These are phyloP conservation scores for Talaromyces atroroseus DNA, from an alignment of 2,329 filamentous ascomycete species.

Conservation along the genomic window DNA sequence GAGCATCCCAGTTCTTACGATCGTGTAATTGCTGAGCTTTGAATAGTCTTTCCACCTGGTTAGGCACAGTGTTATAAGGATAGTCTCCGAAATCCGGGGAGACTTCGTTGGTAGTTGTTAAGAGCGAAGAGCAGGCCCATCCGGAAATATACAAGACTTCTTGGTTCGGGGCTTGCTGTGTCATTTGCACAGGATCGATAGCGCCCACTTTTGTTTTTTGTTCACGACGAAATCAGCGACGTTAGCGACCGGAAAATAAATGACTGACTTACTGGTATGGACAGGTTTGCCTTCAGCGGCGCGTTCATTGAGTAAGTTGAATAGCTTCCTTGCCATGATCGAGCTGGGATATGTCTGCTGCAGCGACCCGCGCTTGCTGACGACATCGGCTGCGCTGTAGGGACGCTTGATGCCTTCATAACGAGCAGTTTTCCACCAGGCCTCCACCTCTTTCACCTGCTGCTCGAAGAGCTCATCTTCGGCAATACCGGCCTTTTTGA, in stretches of 20 bases:
- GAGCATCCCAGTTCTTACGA: conserved; percentile 84
- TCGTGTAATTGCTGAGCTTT: conserved; percentile 98
- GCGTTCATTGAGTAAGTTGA: conserved; percentile 76
- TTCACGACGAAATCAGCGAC: not conserved
- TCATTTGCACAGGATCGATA: conserved; percentile 99
- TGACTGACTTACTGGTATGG: conserved; percentile 68
- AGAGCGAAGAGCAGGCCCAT: conserved; percentile 91
- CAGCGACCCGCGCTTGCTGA: conserved; percentile 84
- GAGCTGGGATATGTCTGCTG: conserved; percentile 87
- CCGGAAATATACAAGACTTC: conserved; percentile 94
- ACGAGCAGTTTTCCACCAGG: conserved; percentile 84
- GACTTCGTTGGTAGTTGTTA: conserved; percentile 94
- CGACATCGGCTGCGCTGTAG: conserved; percentile 84
- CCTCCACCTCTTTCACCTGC: conserved; percentile 76
- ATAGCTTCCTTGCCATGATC: conserved; percentile 90
- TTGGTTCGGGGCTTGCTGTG: conserved; percentile 91
- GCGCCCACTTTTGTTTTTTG: conserved; percentile 67
- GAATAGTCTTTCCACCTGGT: conserved; percentile 91
- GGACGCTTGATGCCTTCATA: conserved; percentile 87
- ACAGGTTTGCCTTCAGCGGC: conserved; percentile 76
- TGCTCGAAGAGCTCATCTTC: conserved; percentile 83
- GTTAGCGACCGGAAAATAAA: not conserved
- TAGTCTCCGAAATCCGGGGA: conserved; percentile 98
- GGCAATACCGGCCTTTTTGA: conserved; percentile 68
- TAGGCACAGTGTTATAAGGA: conserved; percentile 97